phyloP scores from a whole-genome alignment of 768 basidiomycete genomes.

The Favolaschia claudopus region DNA sequence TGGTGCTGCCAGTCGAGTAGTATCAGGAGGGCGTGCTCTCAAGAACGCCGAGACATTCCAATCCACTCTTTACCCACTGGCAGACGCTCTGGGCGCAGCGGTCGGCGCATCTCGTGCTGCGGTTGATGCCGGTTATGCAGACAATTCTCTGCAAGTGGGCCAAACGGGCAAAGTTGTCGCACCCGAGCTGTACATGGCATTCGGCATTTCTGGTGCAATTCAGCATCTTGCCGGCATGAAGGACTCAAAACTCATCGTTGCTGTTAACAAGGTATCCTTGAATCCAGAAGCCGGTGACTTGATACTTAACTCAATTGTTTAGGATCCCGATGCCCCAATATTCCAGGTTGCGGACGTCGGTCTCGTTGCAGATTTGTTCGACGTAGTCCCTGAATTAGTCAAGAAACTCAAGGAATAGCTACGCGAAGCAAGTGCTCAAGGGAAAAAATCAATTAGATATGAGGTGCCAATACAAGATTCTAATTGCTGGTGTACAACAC shows the following conservation, averaged over 20 bases:
- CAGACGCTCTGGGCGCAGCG: conserved; percentile 92
- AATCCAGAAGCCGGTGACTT: not conserved
- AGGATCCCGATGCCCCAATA: conserved; percentile 98
- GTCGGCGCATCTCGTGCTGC: conserved; percentile 98
- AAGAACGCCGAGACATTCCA: conserved; percentile 96
- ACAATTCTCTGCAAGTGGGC: conserved; percentile 98
- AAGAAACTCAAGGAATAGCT: conserved; percentile 76
- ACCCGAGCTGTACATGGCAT: conserved; percentile 93
- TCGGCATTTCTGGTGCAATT: conserved; percentile 98
- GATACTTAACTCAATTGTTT: not conserved
- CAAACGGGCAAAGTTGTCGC: conserved; percentile 99
- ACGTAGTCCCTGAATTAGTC: conserved; percentile 89
- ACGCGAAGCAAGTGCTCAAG: not conserved
- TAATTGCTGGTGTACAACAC: too few species aligned
- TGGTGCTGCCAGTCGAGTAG: conserved; percentile 84
- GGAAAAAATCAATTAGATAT: too few species aligned
- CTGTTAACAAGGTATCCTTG: conserved; percentile 87
- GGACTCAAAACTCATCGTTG: conserved; percentile 97
- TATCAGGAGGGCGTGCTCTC: conserved; percentile 94
- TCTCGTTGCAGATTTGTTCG: conserved; percentile 92
- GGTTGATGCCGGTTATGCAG: conserved; percentile 97
- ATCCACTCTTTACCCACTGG: conserved; percentile 85
- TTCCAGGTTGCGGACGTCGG: conserved; percentile 98
- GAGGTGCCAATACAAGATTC: too few species aligned
- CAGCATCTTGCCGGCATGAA: conserved; percentile 99